A percentile compares a stretch with the other conserved stretches of the same genome.
Evolutionary conservation across 208 protist genomes (phyloP).

Genomic region (Trypanosoma platydactyli): DNA sequence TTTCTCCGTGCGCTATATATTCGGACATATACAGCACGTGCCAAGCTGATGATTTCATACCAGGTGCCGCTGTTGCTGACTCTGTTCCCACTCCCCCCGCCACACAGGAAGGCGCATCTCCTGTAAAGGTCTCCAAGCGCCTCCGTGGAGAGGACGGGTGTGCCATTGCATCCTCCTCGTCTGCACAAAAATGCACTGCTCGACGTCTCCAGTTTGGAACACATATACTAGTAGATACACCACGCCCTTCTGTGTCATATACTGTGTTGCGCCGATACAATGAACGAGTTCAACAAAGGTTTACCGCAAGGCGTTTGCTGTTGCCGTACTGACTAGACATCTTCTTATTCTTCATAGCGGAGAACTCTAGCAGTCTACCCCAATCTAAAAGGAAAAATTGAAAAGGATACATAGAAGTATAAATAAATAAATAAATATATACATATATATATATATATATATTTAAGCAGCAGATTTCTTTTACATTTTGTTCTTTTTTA

Average conservation of each 20-base stretch:
- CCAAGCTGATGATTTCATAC: neutral
- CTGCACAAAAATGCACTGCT: neutral
- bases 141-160: neutral
- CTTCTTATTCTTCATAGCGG: too few species aligned
- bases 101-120: neutral
- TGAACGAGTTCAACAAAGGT: slow-evolving; percentile 12
- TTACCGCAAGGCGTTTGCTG: slow-evolving; percentile 4
- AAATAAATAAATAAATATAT: too few species aligned
- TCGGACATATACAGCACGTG: neutral
- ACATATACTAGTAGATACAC: neutral
- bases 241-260: slow-evolving; percentile 4
- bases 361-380: too few species aligned
- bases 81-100: too few species aligned
- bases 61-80: too few species aligned
- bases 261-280: slow-evolving; percentile 10
- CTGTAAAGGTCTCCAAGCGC: neutral
- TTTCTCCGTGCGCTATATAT: slow-evolving; percentile 24
- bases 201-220: slow-evolving; percentile 17
- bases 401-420: neutral
- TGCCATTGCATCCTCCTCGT: neutral
- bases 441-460: neutral
- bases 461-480: neutral
- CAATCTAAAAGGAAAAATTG: neutral
- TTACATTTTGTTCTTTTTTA: slow-evolving; percentile 19
- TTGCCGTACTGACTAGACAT: slow-evolving; percentile 13